Evolutionary conservation across 106 monocot species (phyloP), one percentile per base, ranked within the genome.

Genomic region (Platanthera guangdongensis): DNA sequence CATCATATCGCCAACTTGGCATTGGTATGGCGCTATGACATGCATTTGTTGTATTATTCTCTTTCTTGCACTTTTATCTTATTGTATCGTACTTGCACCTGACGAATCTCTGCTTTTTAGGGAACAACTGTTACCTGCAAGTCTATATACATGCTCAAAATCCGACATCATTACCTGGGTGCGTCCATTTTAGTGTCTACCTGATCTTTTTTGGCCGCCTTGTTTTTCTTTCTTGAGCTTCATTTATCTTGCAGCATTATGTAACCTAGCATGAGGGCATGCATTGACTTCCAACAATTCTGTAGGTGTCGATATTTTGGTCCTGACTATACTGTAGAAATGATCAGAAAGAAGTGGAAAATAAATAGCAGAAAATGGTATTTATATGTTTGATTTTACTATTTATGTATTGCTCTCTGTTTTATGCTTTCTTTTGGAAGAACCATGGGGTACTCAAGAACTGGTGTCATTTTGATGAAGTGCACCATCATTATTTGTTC

Each of bases 321-420:
- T 10, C 71, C 79, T 75, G 74, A 87, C 25, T 39, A 55, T 65
- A 21, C 68, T 50, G 76, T 76, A 50, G 73, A 84, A 54, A 57
- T 51, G 64, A 54, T 87, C 22, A 75, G 78, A 52, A 84, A 65
- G 14, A 87, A 79, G 50, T 87, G 87, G 87, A 84, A 81, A 75
- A 84, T 67, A 75, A 84, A 87, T 77, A 57, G 84, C 62, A 76
- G 67, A 79, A 76, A 81, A n/a, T 87, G 87, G 87, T 87, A 87
- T 68, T 75, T 14, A 7, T 19, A 22, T 74, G 15, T 65, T 52
- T 21, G 16, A 5, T 22, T n/a, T 73, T 28, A 18, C 64, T 65
- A 30, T 9, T 65, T 8, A 19, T 62, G 0, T 22, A 18, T 62
- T 62, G 4, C 14, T 62, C 21, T 62, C 8, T 5, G 4, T 21